phyloP scores from a whole-genome alignment of 768 basidiomycete species.

The Crucibulum laeve region DNA sequence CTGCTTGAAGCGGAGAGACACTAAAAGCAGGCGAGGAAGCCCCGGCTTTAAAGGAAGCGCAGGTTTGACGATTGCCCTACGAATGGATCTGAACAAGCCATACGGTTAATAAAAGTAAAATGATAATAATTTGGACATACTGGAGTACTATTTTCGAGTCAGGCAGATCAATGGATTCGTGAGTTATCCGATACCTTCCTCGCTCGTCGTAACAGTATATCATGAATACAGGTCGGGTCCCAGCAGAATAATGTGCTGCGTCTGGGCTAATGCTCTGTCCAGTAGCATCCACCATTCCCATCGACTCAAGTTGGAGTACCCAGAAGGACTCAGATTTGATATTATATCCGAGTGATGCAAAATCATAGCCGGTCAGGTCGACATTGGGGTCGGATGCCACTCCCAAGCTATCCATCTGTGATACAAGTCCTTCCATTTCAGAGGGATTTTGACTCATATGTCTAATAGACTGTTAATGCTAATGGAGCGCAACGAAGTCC shows the following conservation, averaged over 20 bases:
- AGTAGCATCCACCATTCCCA: constrained; percentile 17
- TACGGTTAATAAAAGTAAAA: neutral
- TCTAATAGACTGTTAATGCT: constrained; percentile 6
- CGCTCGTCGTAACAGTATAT: constrained; percentile 24
- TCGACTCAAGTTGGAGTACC: constrained; percentile 26
- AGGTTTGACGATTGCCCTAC: constrained; percentile 25
- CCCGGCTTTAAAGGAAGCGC: constrained; percentile 20
- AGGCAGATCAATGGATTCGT: constrained; percentile 19
- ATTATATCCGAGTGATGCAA: constrained; percentile 13
- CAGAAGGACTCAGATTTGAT: constrained; percentile 23
- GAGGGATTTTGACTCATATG: constrained; percentile 19
- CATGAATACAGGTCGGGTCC: constrained; percentile 17
- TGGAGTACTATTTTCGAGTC: constrained; percentile 22
- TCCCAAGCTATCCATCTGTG: constrained; percentile 8
- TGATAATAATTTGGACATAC: constrained; percentile 12
- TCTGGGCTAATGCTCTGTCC: constrained; percentile 11
- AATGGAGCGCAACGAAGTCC: neutral
- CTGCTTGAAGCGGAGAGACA: constrained; percentile 22
- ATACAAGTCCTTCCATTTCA: constrained; percentile 16
- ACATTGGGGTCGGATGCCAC: constrained; percentile 9
- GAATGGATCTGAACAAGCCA: constrained; percentile 14
- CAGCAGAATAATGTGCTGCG: constrained; percentile 10
- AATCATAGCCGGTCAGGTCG: constrained; percentile 17
- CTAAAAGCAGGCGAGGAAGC: constrained; percentile 22
- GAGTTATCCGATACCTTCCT: constrained; percentile 16